phyloP scores from a whole-genome alignment of 2,329 filamentous ascomycete genomes.

The Penicillium sp. region DNA sequence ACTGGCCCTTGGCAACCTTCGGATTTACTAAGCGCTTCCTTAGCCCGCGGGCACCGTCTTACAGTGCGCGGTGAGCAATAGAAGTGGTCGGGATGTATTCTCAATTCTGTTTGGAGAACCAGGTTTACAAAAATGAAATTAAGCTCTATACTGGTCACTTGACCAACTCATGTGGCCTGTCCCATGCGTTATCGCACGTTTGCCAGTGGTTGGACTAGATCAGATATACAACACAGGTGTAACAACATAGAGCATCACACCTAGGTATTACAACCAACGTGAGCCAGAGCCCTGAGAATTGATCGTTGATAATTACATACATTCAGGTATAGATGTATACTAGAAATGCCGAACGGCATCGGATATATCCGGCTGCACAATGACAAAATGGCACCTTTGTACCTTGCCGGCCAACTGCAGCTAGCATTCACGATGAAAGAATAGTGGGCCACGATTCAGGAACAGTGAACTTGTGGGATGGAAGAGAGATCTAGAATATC shows the following conservation, averaged over 20 bases:
- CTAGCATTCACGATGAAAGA: slow-evolving; percentile 13
- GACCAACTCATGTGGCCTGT: slow-evolving; percentile 14
- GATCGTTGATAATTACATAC: no score
- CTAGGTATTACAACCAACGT: no score
- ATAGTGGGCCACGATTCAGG: slow-evolving; percentile 1
- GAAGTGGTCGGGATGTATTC: neutral
- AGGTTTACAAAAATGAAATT: neutral
- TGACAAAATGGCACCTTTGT: neutral
- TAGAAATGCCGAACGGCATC: neutral
- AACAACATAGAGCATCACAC: neutral
- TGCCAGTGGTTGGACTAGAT: neutral
- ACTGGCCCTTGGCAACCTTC: no score
- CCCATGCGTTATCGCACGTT: neutral
- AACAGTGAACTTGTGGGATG: neutral
- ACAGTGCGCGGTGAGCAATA: slow-evolving; percentile 8
- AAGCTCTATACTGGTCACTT: slow-evolving; percentile 15
- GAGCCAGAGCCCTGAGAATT: no score
- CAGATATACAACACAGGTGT: neutral
- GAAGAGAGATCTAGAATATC: slow-evolving; percentile 14
- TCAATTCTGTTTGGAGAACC: neutral
- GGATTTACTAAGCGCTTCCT: slow-evolving; percentile 12
- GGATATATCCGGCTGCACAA: neutral
- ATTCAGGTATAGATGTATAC: no score
- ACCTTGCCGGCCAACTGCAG: slow-evolving; percentile 9
- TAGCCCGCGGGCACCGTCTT: slow-evolving; percentile 17